Conservation (phyloP, 202 grass and related monocot species). For the Cymbopogon flexuosus region DNA sequence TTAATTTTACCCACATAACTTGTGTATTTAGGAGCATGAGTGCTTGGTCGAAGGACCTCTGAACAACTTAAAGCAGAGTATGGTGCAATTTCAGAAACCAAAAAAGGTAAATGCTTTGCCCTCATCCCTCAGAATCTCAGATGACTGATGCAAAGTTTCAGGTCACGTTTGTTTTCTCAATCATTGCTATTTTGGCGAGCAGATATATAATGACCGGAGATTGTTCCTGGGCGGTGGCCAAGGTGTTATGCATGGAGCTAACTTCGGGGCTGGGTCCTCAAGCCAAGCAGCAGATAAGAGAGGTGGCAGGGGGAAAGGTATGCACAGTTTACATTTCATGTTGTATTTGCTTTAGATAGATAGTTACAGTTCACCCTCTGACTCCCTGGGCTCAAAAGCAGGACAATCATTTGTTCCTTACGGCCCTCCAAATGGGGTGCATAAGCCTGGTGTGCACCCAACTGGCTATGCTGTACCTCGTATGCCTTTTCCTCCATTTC, state of each 20-base stretch:
- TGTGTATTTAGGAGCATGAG: slow-evolving; percentile 76
- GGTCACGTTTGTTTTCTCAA: not conserved
- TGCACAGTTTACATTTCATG: slow-evolving; percentile 8
- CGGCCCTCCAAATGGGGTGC: slow-evolving; percentile 73
- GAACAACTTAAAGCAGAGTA: slow-evolving; percentile 99
- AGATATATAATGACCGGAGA: slow-evolving; percentile 94
- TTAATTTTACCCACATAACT: not conserved
- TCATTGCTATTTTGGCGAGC: slow-evolving; percentile 20
- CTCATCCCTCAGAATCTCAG: not conserved
- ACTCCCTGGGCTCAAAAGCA: slow-evolving; percentile 15
- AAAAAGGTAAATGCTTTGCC: slow-evolving; percentile 61
- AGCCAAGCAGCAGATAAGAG: slow-evolving; percentile 63
- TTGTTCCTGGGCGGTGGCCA: slow-evolving; percentile 77
- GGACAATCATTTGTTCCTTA: slow-evolving; percentile 76
- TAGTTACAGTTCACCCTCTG: not conserved
- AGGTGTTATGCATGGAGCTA: slow-evolving; percentile 56
- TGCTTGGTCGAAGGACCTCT: slow-evolving; percentile 97
- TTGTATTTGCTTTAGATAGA: not conserved
- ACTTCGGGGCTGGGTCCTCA: slow-evolving; percentile 45
- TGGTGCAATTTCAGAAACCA: slow-evolving; percentile 99
- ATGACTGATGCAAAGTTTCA: slow-evolving; percentile 5
- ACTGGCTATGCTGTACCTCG: slow-evolving; percentile 69
- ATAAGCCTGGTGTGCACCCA: slow-evolving; percentile 70
- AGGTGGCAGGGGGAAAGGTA: slow-evolving; percentile 77
- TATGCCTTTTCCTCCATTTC: slow-evolving; percentile 80